phyloP scores from a whole-genome alignment of 805 yeast species.

The Scheffersomyces spartinae region DNA sequence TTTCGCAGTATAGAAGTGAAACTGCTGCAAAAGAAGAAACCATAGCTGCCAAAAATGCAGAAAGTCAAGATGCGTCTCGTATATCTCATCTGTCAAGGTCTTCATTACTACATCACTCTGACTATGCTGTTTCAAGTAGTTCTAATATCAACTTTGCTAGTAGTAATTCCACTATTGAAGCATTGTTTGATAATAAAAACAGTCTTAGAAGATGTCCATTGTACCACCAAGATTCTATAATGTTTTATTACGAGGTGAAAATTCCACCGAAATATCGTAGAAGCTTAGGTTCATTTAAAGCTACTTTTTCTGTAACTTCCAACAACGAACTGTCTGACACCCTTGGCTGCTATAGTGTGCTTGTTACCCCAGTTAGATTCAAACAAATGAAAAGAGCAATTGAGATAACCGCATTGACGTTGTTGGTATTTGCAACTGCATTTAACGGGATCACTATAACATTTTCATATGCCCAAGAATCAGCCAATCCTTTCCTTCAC shows the following conservation, averaged over 20 bases:
- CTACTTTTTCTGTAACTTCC: slow-evolving; percentile 28
- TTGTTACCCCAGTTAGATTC: slow-evolving; percentile 36
- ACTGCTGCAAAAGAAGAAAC: too few relatives aligned
- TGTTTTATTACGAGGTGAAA: slow-evolving; percentile 27
- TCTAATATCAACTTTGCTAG: too few relatives aligned
- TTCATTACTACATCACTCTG: slow-evolving; percentile 6
- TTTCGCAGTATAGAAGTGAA: too few relatives aligned
- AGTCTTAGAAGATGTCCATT: slow-evolving; percentile 23
- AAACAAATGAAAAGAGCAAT: slow-evolving; percentile 20
- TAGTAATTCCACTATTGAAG: slow-evolving; percentile 11
- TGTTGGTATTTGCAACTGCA: slow-evolving; percentile 28
- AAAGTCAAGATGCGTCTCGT: too few relatives aligned
- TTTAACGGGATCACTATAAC: slow-evolving; percentile 22
- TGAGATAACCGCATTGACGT: slow-evolving; percentile 23
- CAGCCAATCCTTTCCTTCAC: slow-evolving; percentile 39
- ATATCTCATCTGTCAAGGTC: too few relatives aligned
- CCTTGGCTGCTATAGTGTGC: slow-evolving; percentile 37
- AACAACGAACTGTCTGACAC: slow-evolving; percentile 22
- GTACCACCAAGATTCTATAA: slow-evolving; percentile 24
- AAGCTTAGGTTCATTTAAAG: slow-evolving; percentile 37
- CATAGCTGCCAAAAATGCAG: too few relatives aligned
- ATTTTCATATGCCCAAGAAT: slow-evolving; percentile 47
- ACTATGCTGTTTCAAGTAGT: slow-evolving; percentile 5
- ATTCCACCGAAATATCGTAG: too few relatives aligned
- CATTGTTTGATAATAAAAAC: slow-evolving; percentile 14